Percentiles rank a stretch among this genome's conserved stretches.
Evolutionary conservation across 768 basidiomycete genomes (phyloP).

Genomic region (Mycena polygramma): DNA sequence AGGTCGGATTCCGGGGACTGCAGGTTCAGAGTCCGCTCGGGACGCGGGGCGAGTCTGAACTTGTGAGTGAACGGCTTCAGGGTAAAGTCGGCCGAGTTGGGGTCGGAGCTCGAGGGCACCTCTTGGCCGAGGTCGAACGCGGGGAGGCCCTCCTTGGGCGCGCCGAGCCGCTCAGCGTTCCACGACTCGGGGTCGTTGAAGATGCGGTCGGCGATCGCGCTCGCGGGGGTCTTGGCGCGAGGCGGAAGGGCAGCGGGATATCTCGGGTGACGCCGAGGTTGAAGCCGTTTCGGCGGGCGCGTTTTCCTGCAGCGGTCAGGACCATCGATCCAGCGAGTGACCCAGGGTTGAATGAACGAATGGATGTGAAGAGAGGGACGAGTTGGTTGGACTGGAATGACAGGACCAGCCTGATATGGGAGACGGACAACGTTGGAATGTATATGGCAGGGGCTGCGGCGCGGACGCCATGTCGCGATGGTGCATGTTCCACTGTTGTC

Average conservation of each 20-base stretch:
- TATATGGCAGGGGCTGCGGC: background rate
- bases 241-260: background rate
- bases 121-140: conserved; percentile 24
- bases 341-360: background rate
- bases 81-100: conserved; percentile 14
- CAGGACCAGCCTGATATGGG: conserved; percentile 30
- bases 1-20: conserved; percentile 17
- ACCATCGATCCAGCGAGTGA: conserved; percentile 27
- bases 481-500: conserved; percentile 2
- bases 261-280: background rate
- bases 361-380: background rate
- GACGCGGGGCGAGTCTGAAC: conserved; percentile 3
- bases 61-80: conserved; percentile 18
- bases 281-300: background rate
- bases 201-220: conserved; percentile 25
- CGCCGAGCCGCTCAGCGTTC: background rate
- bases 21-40: background rate
- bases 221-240: conserved; percentile 15
- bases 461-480: conserved; percentile 4
- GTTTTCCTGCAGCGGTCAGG: conserved; percentile 4
- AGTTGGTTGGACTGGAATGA: conserved; percentile 7
- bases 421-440: conserved; percentile 5
- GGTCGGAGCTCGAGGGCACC: conserved; percentile 13
- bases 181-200: conserved; percentile 32
- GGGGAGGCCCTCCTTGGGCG: conserved; percentile 7